phyloP scores from a whole-genome alignment of 768 basidiomycete species.

The Mrakia gelida region DNA sequence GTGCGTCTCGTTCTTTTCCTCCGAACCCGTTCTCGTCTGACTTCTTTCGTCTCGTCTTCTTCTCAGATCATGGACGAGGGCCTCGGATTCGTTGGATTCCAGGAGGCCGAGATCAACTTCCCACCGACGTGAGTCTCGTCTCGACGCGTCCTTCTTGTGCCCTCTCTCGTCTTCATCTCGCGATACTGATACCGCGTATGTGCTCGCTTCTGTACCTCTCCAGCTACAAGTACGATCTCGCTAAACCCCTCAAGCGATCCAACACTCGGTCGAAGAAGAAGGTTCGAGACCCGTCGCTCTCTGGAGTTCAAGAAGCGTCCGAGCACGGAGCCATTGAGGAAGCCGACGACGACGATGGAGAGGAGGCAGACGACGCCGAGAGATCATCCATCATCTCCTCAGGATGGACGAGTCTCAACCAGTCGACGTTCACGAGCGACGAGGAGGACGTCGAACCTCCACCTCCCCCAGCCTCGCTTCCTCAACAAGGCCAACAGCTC shows the following conservation, averaged over 20 bases:
- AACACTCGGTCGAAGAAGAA: background rate
- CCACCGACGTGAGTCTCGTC: conserved; percentile 23
- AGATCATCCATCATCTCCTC: conserved; percentile 21
- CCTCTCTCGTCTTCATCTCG: background rate
- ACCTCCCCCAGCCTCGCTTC: conserved; percentile 5
- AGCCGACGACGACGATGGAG: conserved; percentile 21
- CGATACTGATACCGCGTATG: no score
- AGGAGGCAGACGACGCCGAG: conserved; percentile 14
- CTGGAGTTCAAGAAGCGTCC: conserved; percentile 5
- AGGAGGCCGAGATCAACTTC: conserved; percentile 30
- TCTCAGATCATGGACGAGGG: conserved; percentile 24
- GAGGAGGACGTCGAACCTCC: conserved; percentile 12
- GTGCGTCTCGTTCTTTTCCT: background rate
- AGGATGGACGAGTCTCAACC: conserved; percentile 27
- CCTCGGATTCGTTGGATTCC: conserved; percentile 27
- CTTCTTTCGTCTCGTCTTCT: background rate
- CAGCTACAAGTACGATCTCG: conserved; percentile 30
- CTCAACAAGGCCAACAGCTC: conserved; percentile 16
- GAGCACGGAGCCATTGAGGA: conserved; percentile 20
- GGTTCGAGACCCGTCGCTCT: conserved; percentile 18
- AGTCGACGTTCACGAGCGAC: conserved; percentile 21
- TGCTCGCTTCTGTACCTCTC: no score
- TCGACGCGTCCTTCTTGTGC: background rate
- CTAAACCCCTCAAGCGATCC: conserved; percentile 23
- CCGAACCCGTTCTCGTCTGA: background rate